These are phyloP conservation scores for Boletellus ananiceps DNA, from an alignment of 768 basidiomycete genomes.

Conservation along the genomic window DNA sequence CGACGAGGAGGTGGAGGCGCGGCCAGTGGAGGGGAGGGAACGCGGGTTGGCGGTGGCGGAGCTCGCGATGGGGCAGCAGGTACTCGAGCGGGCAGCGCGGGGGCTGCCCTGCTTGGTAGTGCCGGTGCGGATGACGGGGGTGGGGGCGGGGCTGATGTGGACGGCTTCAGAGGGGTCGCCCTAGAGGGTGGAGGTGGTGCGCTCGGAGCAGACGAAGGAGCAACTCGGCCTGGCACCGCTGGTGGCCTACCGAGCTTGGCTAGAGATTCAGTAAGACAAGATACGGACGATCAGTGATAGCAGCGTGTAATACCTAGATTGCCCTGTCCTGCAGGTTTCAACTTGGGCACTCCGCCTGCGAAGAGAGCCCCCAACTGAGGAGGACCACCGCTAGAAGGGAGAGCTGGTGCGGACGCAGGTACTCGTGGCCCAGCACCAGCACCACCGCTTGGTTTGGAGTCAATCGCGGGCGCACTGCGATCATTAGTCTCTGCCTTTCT, in stretches of 20 bases:
- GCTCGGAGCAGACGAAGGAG: conserved; percentile 26
- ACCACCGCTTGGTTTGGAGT: conserved; percentile 41
- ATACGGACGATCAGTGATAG: conserved; percentile 3
- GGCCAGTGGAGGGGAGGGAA: conserved; percentile 24
- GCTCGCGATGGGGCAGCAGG: conserved; percentile 41
- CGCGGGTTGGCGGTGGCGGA: conserved; percentile 40
- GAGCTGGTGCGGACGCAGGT: conserved; percentile 14
- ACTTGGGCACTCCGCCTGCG: conserved; percentile 87
- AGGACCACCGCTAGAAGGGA: conserved; percentile 43
- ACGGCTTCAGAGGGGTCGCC: conserved; percentile 27
- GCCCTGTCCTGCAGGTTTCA: conserved; percentile 72
- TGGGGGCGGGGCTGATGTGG: conserved; percentile 33
- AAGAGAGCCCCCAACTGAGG: conserved; percentile 84
- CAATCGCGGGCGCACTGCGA: conserved; percentile 64
- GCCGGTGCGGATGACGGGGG: conserved; percentile 28
- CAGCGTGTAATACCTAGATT: conserved; percentile 44
- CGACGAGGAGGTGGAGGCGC: conserved; percentile 24
- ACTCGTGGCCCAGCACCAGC: conserved; percentile 34
- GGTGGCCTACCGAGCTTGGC: conserved; percentile 71
- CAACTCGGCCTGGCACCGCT: conserved; percentile 50
- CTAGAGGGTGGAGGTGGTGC: conserved; percentile 30
- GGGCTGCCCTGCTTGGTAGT: conserved; percentile 34
- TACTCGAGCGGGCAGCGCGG: conserved; percentile 37
- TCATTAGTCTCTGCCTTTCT: conserved; percentile 85
- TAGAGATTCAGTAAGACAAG: conserved; percentile 25